Percentiles rank a stretch among this genome's conserved stretches.
These are phyloP conservation scores for Solanum hybrid DNA, from an alignment of 305 asterid species.

Conservation along the genomic window DNA sequence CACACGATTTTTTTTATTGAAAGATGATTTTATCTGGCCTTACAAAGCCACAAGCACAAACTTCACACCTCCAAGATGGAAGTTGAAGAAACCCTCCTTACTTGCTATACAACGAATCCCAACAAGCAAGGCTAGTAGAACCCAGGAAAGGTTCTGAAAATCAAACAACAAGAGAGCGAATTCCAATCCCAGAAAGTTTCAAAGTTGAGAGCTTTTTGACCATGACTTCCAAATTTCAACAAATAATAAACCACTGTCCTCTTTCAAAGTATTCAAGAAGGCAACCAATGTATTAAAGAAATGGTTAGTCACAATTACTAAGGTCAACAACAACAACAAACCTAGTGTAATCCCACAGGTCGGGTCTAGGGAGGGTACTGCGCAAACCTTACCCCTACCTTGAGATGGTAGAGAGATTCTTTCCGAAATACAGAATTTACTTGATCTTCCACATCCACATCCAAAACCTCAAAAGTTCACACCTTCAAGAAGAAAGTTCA, in stretches of 20 bases:
- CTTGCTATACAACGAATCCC: background rate
- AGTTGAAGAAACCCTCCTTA: background rate
- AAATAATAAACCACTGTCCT: background rate
- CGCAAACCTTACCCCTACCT: background rate
- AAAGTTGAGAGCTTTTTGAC: background rate
- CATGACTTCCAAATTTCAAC: background rate
- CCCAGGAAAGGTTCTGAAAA: background rate
- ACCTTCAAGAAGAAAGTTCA: background rate
- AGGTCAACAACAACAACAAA: background rate
- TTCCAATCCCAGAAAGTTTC: background rate
- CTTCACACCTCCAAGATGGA: background rate
- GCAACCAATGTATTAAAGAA: background rate
- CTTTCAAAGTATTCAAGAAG: background rate
- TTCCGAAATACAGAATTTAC: background rate
- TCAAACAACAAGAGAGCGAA: background rate
- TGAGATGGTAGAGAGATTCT: background rate
- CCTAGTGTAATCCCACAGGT: background rate
- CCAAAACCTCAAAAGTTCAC: background rate
- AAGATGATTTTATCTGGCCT: background rate
- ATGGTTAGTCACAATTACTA: background rate
- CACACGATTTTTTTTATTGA: too few relatives aligned
- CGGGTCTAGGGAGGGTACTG: background rate
- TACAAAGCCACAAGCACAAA: background rate
- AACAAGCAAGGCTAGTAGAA: background rate
- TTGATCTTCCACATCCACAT: background rate